Conservation (phyloP, 768 basidiomycete species). For the Suillus lakei region DNA sequence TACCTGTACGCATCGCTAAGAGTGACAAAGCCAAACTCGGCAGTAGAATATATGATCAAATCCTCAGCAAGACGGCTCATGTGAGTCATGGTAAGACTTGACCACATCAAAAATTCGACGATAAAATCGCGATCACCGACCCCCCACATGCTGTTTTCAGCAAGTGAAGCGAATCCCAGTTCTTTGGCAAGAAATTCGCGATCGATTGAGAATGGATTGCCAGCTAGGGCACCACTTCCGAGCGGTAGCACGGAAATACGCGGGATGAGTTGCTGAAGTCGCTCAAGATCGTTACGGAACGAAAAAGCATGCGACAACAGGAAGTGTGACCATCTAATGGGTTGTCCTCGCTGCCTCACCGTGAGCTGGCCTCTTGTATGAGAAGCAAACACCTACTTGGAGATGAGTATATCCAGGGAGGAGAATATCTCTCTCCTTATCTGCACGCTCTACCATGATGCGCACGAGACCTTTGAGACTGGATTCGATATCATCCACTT, state of each 20-base stretch:
- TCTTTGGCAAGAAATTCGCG: constrained; percentile 91
- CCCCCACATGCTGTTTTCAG: constrained; percentile 97
- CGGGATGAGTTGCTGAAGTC: constrained; percentile 81
- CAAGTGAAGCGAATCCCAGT: constrained; percentile 85
- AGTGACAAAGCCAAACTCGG: constrained; percentile 97
- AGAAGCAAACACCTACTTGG: constrained; percentile 60
- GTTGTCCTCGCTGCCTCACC: constrained; percentile 84
- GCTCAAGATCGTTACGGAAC: constrained; percentile 87
- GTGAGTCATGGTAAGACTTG: constrained; percentile 90
- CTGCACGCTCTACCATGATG: constrained; percentile 91
- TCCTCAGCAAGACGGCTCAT: constrained; percentile 96
- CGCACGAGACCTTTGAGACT: constrained; percentile 78
- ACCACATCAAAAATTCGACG: constrained; percentile 97
- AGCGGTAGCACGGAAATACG: constrained; percentile 93
- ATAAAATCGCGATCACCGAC: constrained; percentile 98
- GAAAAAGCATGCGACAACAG: constrained; percentile 95
- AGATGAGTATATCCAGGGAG: constrained; percentile 98
- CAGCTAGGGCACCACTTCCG: constrained; percentile 93
- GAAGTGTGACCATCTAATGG: constrained; percentile 98
- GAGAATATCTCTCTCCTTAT: constrained; percentile 88
- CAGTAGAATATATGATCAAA: constrained; percentile 93
- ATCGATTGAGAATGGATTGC: constrained; percentile 94
- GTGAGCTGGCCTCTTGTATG: background rate
- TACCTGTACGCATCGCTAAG: constrained; percentile 97
- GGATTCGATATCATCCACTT: constrained; percentile 68